These are phyloP conservation scores for Aspergillus avenaceus DNA, from an alignment of 495 filamentous ascomycete species.

Conservation along the genomic window DNA sequence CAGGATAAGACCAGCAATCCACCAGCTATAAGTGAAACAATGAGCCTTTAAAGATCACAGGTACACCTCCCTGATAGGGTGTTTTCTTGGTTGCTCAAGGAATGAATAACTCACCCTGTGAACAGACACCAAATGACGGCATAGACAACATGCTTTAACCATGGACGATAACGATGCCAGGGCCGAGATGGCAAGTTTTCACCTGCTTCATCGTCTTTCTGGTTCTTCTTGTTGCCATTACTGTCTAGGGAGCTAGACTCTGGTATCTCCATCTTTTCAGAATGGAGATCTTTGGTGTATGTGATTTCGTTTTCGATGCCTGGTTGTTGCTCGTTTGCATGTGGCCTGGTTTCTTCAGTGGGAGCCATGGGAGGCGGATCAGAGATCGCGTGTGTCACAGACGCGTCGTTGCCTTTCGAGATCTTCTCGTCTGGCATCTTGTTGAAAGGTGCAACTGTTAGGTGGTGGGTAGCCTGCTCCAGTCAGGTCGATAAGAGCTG, in stretches of 20 bases:
- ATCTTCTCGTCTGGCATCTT: not conserved
- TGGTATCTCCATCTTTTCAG: slow-evolving; percentile 43
- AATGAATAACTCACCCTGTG: slow-evolving; percentile 49
- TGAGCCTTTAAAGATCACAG: slow-evolving; percentile 9
- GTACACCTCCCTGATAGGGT: not conserved
- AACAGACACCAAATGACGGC: slow-evolving; percentile 52
- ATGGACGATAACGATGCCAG: slow-evolving; percentile 16
- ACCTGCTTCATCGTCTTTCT: slow-evolving; percentile 28
- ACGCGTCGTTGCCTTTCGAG: not conserved
- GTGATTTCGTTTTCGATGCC: slow-evolving; percentile 36
- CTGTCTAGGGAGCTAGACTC: slow-evolving; percentile 38
- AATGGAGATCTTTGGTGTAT: slow-evolving; percentile 40
- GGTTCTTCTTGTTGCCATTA: slow-evolving; percentile 29
- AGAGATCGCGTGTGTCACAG: not conserved
- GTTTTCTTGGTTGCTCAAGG: not conserved
- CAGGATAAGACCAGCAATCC: slow-evolving; percentile 74
- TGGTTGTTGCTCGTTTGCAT: not conserved
- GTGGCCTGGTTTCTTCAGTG: not conserved
- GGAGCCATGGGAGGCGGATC: not conserved
- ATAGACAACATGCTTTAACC: slow-evolving; percentile 41
- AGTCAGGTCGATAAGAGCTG: not conserved
- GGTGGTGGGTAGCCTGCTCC: not conserved
- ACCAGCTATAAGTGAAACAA: slow-evolving; percentile 58
- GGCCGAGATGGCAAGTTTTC: slow-evolving; percentile 16
- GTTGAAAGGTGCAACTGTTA: not conserved